Conservation (phyloP, 805 yeast genomes). For the Wickerhamiella bombiphila region DNA sequence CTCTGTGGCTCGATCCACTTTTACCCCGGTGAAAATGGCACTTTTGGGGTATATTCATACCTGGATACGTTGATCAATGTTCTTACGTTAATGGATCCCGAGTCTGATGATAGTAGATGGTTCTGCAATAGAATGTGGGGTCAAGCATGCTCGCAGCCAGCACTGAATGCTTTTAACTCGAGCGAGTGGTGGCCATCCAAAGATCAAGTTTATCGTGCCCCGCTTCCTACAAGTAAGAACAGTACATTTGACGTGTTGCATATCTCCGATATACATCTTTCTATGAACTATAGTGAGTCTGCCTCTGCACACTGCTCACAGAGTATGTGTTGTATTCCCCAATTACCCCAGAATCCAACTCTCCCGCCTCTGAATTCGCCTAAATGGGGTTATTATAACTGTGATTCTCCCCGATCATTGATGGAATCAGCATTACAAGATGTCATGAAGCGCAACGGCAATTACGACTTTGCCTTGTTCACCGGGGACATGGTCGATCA, state of each 20-base stretch:
- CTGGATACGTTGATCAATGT: conserved; percentile 34
- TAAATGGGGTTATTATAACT: conserved; percentile 44
- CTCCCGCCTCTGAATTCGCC: conserved; percentile 34
- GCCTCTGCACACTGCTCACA: conserved; percentile 28
- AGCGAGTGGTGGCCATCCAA: conserved; percentile 32
- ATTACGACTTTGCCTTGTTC: conserved; percentile 48
- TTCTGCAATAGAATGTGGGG: conserved; percentile 41
- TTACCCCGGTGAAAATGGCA: conserved; percentile 4
- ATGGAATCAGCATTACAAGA: conserved; percentile 31
- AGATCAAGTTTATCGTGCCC: not conserved
- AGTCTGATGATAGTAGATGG: conserved; percentile 41
- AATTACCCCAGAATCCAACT: conserved; percentile 26
- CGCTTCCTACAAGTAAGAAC: not conserved
- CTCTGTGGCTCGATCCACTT: conserved; percentile 9
- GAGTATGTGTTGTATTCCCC: conserved; percentile 46
- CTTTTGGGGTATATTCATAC: conserved; percentile 13
- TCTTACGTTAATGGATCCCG: conserved; percentile 38
- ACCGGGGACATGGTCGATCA: conserved; percentile 69
- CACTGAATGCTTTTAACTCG: conserved; percentile 35
- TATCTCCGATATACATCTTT: conserved; percentile 50
- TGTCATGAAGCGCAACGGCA: conserved; percentile 19
- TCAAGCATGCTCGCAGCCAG: conserved; percentile 39
- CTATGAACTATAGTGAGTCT: conserved; percentile 33
- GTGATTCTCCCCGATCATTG: conserved; percentile 53
- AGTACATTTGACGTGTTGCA: conserved; percentile 47